Conservation (phyloP, 2,329 filamentous ascomycete genomes). For the Fusarium scirpi region DNA sequence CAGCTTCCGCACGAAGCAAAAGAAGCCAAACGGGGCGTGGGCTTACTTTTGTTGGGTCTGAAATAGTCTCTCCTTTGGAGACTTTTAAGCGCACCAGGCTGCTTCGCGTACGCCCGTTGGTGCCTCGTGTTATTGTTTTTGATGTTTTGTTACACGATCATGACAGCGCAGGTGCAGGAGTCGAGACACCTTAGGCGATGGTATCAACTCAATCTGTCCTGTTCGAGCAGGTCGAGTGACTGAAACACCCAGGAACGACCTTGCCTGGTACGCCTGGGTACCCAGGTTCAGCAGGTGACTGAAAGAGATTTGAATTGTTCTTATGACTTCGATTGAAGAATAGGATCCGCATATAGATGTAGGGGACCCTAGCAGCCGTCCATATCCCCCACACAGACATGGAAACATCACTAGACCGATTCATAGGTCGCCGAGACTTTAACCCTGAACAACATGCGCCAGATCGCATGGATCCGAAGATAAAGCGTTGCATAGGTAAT, state of each 20-base stretch:
- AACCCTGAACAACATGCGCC: constrained; percentile 13
- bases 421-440: constrained; percentile 16
- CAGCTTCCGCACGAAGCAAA: neutral
- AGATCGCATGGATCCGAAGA: constrained; percentile 23
- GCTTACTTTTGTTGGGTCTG: neutral
- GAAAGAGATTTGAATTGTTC: constrained; percentile 33
- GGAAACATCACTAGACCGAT: neutral
- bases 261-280: neutral
- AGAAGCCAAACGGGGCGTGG: neutral
- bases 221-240: constrained; percentile 3
- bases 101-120: constrained; percentile 1
- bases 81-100: neutral
- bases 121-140: constrained; percentile 12
- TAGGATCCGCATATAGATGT: constrained; percentile 27
- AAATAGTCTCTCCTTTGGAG: neutral
- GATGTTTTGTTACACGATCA: constrained; percentile 3
- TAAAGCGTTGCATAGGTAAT: constrained; percentile 24
- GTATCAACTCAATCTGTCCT: constrained; percentile 2
- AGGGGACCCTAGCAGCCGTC: constrained; percentile 27
- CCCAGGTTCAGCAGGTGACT: constrained; percentile 30
- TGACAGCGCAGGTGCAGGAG: constrained; percentile 2
- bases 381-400: constrained; percentile 28
- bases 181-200: neutral
- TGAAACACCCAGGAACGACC: constrained; percentile 1
- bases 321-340: constrained; percentile 34